Base-by-base conservation (phyloP, 164 flowering plant species). In the Stephania japonica region DNA sequence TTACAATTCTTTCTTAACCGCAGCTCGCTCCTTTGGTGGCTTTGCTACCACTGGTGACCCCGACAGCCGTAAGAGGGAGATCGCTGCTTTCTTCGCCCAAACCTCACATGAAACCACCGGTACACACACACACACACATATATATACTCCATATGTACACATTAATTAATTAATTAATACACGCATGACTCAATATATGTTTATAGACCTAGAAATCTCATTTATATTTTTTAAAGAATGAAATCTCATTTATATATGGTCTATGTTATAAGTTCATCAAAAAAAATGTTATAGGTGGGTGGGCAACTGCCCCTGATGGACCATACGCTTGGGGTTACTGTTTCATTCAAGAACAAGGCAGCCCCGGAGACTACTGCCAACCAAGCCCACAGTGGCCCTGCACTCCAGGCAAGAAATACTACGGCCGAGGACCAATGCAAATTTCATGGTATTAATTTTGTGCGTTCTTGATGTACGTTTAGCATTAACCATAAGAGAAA, bases 11-110 rank as follows among this genome's bases (percentile, higher is more conserved):
- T 90, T 90, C 76, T 69, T 88, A 7, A 41, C 80, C 1, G 91
- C 83, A 18, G 81, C 85, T 0, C 47, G 26, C 10, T 67, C 79
- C 4, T 83, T 76, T 42, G 13, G 9, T n/a, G 81, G 76, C 16
- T 87, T 86, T 27, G 90, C 72, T 0, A 77, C 80, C 5, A 82
- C 82, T 0, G 86, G 85, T 12, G 77, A 78, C 65, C 65, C 67
- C 24, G 65, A 53, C 65, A 72, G 64, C 0, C 82, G 81, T 11
- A 82, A 75, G 42, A 75, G 78, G 67, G 89, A 87, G 82, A 73
- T 87, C 16, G 88, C 87, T 0, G 91, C 89, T 56, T 87, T 86
- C 78, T 79, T 87, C 4, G 90, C 82, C n/a, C 86, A 87, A 42
- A 76, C 82, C 26, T 80, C 85, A 4, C 86, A 87, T 32, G 87